Evolutionary conservation across 2,329 filamentous ascomycete genomes (phyloP).

Genomic region (Curvularia spicifera): DNA sequence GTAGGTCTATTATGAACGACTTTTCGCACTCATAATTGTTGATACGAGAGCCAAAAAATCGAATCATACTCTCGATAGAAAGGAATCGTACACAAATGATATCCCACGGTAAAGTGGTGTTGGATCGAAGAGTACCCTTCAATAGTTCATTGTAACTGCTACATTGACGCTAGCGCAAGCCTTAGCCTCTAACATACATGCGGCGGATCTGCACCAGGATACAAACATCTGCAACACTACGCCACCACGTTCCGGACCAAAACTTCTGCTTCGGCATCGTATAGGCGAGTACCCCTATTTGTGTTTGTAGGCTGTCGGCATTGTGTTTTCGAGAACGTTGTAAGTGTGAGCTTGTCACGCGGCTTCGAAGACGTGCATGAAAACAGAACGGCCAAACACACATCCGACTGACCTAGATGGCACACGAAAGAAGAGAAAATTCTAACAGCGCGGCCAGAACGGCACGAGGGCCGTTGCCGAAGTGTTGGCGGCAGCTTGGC

Average conservation of each 20-base stretch:
- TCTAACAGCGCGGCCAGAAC: constrained; percentile 10
- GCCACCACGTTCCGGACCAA: constrained; percentile 17
- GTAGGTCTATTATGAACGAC: background rate
- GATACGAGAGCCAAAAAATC: background rate
- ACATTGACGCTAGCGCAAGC: constrained; percentile 14
- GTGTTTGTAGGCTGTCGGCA: constrained; percentile 17
- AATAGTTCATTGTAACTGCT: constrained; percentile 21
- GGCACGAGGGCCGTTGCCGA: constrained; percentile 15
- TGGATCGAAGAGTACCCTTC: background rate
- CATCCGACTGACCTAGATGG: constrained; percentile 15
- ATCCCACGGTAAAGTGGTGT: background rate
- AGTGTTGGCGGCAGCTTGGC: constrained; percentile 32
- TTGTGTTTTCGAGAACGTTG: constrained; percentile 23
- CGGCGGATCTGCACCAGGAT: constrained; percentile 29
- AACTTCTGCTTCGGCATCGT: constrained; percentile 11
- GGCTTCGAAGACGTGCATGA: constrained; percentile 14
- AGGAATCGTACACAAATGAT: background rate
- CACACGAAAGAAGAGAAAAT: constrained; percentile 2
- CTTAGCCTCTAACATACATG: constrained; percentile 27
- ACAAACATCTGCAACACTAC: constrained; percentile 29
- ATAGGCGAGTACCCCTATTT: constrained; percentile 8
- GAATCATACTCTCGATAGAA: too few relatives aligned
- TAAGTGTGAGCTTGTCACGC: constrained; percentile 20
- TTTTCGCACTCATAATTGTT: background rate
- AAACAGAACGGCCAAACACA: constrained; percentile 16